Percentiles rank a stretch among this genome's conserved stretches.
Evolutionary conservation across 495 filamentous ascomycete species (phyloP).

Genomic region (Penicillium psychrofluorescens): DNA sequence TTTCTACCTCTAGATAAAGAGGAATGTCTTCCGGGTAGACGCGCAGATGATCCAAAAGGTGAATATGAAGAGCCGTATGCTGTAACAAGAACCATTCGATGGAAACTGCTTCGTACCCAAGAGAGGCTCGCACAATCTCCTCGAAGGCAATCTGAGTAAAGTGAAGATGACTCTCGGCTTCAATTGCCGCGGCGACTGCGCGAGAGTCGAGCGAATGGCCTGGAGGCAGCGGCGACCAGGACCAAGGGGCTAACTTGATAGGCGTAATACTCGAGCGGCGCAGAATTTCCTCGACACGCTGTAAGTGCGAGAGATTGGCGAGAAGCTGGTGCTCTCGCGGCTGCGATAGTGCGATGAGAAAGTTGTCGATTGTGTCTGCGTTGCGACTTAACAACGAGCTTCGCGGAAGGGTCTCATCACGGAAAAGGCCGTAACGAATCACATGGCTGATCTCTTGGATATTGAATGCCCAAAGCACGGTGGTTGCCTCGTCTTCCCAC

Average conservation of each 20-base stretch:
- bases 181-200: constrained; percentile 27
- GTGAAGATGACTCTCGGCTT: constrained; percentile 38
- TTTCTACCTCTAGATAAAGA: constrained; percentile 29
- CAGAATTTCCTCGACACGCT: constrained; percentile 39
- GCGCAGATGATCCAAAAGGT: constrained; percentile 27
- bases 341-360: constrained; percentile 21
- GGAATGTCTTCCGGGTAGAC: constrained; percentile 27
- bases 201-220: constrained; percentile 11
- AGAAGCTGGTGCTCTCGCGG: constrained; percentile 22
- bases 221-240: constrained; percentile 28
- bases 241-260: constrained; percentile 23
- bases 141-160: constrained; percentile 34
- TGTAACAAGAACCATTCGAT: constrained; percentile 38
- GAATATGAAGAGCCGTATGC: constrained; percentile 30
- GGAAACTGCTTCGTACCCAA: constrained; percentile 23
- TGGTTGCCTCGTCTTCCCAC: constrained; percentile 38
- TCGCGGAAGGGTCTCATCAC: constrained; percentile 27
- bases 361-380: constrained; percentile 22
- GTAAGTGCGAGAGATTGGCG: constrained; percentile 23
- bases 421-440: constrained; percentile 33
- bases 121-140: constrained; percentile 31
- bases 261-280: constrained; percentile 18
- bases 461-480: constrained; percentile 37
- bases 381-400: constrained; percentile 25
- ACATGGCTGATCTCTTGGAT: constrained; percentile 28